Evolutionary conservation across 805 yeast genomes (phyloP).

Genomic region (Teunomyces stri): DNA sequence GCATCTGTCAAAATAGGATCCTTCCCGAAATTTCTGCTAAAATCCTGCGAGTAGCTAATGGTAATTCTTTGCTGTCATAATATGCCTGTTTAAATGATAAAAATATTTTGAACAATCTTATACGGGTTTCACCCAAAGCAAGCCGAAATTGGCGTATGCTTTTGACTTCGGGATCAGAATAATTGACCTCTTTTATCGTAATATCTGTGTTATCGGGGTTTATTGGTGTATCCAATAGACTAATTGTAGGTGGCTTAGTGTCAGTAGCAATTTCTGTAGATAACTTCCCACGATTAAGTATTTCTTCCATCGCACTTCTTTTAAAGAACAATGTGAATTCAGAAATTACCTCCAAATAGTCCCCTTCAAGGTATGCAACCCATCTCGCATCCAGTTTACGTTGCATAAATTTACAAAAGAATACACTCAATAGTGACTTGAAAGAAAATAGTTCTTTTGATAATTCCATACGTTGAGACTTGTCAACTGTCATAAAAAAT

Average conservation of each 20-base stretch:
- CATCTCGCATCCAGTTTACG: slow-evolving; percentile 31
- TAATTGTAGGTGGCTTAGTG: slow-evolving; percentile 34
- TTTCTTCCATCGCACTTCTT: slow-evolving; percentile 56
- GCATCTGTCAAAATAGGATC: no score
- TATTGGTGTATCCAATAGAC: slow-evolving; percentile 34
- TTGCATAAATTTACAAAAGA: neutral
- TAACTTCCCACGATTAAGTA: slow-evolving; percentile 41
- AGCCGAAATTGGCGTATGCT: neutral
- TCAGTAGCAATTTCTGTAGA: slow-evolving; percentile 48
- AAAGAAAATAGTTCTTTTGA: neutral
- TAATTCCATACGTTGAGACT: neutral
- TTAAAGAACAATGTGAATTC: slow-evolving; percentile 39
- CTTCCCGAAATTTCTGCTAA: no score
- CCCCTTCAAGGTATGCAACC: slow-evolving; percentile 31
- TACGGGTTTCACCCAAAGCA: neutral
- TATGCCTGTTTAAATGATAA: no score
- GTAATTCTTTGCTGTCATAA: no score
- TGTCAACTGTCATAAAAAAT: neutral
- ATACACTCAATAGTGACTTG: neutral
- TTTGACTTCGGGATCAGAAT: neutral
- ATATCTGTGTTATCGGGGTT: slow-evolving; percentile 30
- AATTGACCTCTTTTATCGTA: neutral
- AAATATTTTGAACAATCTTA: no score
- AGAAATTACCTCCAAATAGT: slow-evolving; percentile 44
- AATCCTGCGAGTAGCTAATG: no score